Conservation (phyloP, 148 eudicot genomes). For the Arctostaphylos glauca region DNA sequence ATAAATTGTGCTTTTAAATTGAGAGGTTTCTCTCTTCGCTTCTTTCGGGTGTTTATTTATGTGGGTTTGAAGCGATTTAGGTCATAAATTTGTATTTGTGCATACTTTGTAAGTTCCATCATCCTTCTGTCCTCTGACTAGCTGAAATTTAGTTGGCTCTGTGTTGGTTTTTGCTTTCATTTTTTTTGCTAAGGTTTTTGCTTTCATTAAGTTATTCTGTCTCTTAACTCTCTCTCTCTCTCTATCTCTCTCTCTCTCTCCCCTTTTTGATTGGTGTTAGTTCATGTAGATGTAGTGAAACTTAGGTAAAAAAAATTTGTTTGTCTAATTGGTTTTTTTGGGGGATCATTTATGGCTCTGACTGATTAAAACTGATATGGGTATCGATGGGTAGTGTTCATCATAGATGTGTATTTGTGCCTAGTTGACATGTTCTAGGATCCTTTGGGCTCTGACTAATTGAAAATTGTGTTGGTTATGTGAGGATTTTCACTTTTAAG, state of each 20-base stretch:
- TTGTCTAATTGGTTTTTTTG: no score
- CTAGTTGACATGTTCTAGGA: background rate
- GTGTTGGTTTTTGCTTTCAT: background rate
- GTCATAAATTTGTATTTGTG: background rate
- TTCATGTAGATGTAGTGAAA: background rate
- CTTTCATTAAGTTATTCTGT: no score
- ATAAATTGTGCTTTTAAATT: background rate
- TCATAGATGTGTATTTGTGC: background rate
- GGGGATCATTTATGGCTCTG: background rate
- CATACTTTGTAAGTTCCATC: background rate
- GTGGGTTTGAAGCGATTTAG: background rate
- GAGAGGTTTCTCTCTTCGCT: background rate
- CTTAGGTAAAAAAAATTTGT: background rate
- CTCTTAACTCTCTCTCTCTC: background rate
- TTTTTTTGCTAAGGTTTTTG: no score
- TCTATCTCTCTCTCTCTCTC: slow-evolving; percentile 1
- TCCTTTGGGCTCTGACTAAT: background rate
- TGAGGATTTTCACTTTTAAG: background rate
- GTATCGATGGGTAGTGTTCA: background rate
- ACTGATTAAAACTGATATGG: background rate
- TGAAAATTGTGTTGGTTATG: no score
- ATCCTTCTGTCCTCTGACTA: background rate
- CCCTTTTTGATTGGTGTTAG: background rate
- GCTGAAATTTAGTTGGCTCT: background rate
- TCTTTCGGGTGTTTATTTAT: background rate